These are phyloP conservation scores for Arctostaphylos glauca DNA, from an alignment of 148 eudicot genomes.

Conservation along the genomic window DNA sequence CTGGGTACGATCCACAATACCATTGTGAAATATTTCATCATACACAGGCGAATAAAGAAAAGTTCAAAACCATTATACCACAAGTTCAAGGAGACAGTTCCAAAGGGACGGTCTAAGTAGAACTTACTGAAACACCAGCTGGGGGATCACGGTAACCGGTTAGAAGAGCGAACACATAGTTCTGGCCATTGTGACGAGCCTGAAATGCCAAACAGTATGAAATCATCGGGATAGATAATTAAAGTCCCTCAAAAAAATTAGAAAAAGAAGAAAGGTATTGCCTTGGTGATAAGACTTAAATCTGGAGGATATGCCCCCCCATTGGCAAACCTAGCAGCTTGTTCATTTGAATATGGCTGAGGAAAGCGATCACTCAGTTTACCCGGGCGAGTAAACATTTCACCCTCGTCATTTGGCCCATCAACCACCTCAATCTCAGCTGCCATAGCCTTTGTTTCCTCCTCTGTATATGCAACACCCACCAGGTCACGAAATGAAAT, in stretches of 20 bases:
- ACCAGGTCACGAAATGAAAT: slow-evolving; percentile 92
- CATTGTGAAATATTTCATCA: background rate
- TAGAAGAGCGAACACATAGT: slow-evolving; percentile 81
- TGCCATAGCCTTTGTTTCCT: slow-evolving; percentile 93
- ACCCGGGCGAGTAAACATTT: slow-evolving; percentile 96
- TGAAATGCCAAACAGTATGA: slow-evolving; percentile 31
- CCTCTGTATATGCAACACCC: slow-evolving; percentile 98
- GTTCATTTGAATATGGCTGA: slow-evolving; percentile 84
- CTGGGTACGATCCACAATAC: background rate
- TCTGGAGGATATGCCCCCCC: slow-evolving; percentile 99
- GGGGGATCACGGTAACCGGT: slow-evolving; percentile 98
- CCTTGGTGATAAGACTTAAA: slow-evolving; percentile 91
- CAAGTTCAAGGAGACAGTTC: background rate
- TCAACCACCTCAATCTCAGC: slow-evolving; percentile 96
- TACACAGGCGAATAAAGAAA: background rate
- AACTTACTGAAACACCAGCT: slow-evolving; percentile 85
- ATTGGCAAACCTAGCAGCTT: slow-evolving; percentile 98
- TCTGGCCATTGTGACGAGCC: slow-evolving; percentile 99
- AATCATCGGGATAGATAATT: background rate
- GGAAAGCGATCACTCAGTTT: slow-evolving; percentile 91
- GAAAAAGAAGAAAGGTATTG: slow-evolving; percentile 23
- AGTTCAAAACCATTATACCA: background rate
- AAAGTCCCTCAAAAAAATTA: background rate
- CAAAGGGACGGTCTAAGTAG: background rate
- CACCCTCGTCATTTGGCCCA: slow-evolving; percentile 99